phyloP scores from a whole-genome alignment of 2,329 filamentous ascomycete genomes.

The Clarireedia paspali region DNA sequence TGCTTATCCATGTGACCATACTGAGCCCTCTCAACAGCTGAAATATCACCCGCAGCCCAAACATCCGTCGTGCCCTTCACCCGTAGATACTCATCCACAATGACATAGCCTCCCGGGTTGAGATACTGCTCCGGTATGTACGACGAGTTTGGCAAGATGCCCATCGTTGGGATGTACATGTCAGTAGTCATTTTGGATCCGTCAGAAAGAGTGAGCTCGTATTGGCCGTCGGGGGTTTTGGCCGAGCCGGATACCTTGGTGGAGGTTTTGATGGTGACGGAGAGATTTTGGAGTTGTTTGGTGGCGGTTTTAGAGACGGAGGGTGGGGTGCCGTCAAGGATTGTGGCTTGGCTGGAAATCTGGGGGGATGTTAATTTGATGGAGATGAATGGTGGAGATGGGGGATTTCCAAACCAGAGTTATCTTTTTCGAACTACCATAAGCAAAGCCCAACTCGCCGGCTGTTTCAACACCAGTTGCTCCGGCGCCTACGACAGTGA shows the following conservation, averaged over 20 bases:
- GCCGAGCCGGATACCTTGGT: constrained; percentile 35
- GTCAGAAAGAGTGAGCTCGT: constrained; percentile 40
- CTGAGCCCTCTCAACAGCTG: constrained; percentile 19
- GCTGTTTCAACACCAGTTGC: constrained; percentile 29
- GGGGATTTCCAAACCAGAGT: constrained; percentile 26
- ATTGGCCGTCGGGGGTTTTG: constrained; percentile 36
- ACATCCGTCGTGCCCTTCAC: constrained; percentile 34
- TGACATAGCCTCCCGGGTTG: constrained; percentile 37
- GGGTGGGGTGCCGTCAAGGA: constrained; percentile 20
- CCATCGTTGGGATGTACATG: constrained; percentile 48
- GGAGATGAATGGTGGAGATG: constrained; percentile 7
- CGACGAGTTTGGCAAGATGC: constrained; percentile 47
- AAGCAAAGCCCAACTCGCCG: constrained; percentile 28
- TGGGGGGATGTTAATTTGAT: constrained; percentile 2
- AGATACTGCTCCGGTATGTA: constrained; percentile 42
- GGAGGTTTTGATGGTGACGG: constrained; percentile 41
- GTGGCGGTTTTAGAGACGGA: constrained; percentile 24
- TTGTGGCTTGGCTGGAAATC: constrained; percentile 27
- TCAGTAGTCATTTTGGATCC: constrained; percentile 45
- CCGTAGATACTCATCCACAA: constrained; percentile 43
- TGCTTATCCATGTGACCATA: constrained; percentile 18
- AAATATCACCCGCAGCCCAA: constrained; percentile 26
- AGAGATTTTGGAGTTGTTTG: constrained; percentile 40
- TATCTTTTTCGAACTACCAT: constrained; percentile 24
- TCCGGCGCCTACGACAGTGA: constrained; percentile 28